Evolutionary conservation across 2,329 filamentous ascomycete genomes (phyloP).

Genomic region (Fonsecaea monophora): DNA sequence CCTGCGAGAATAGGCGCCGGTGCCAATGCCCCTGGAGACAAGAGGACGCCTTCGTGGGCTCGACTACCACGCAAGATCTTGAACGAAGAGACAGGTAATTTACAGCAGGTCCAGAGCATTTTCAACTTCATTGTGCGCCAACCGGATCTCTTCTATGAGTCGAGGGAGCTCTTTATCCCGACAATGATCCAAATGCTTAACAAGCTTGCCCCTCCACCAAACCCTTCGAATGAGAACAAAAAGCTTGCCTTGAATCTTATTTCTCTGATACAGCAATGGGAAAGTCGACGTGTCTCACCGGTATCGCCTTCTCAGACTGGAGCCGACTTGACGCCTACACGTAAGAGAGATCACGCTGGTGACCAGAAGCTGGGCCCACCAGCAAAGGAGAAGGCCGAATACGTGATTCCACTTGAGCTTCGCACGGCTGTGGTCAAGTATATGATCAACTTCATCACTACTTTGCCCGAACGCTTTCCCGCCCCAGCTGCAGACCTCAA

Average conservation of each 20-base stretch:
- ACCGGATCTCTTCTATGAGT: slow-evolving; percentile 92
- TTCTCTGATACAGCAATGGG: slow-evolving; percentile 90
- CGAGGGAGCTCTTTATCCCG: slow-evolving; percentile 85
- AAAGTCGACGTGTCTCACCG: slow-evolving; percentile 72
- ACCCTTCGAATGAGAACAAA: slow-evolving; percentile 87
- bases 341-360: slow-evolving; percentile 45
- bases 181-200: slow-evolving; percentile 87
- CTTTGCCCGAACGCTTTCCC: slow-evolving; percentile 82
- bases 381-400: slow-evolving; percentile 61
- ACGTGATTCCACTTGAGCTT: slow-evolving; percentile 69
- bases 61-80: slow-evolving; percentile 88
- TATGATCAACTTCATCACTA: slow-evolving; percentile 91
- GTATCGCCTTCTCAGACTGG: slow-evolving; percentile 49
- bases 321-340: slow-evolving; percentile 71
- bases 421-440: slow-evolving; percentile 90
- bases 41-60: slow-evolving; percentile 82
- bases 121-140: slow-evolving; percentile 96
- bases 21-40: slow-evolving; percentile 68
- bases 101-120: slow-evolving; percentile 95
- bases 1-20: slow-evolving; percentile 72
- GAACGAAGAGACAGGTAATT: slow-evolving; percentile 90
- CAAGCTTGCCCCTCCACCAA: slow-evolving; percentile 84
- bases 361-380: slow-evolving; percentile 62
- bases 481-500: slow-evolving; percentile 65
- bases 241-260: slow-evolving; percentile 91